Conservation (phyloP, 2,329 filamentous ascomycete species). For the Gaeumannomyces tritici region DNA sequence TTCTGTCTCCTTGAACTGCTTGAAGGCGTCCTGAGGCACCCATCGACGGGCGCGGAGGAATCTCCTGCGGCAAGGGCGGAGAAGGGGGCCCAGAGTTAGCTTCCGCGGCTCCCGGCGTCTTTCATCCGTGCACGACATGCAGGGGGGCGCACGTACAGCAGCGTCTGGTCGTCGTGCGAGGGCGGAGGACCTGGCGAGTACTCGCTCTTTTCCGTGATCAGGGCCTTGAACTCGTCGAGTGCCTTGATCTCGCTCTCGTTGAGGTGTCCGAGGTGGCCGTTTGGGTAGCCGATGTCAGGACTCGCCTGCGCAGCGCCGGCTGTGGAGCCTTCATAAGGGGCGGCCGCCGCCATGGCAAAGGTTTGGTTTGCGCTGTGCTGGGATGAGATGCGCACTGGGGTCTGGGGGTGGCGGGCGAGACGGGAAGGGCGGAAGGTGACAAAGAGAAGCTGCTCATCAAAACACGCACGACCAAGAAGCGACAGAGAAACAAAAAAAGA, state of each 20-base stretch:
- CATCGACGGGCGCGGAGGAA: slow-evolving; percentile 82
- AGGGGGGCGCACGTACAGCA: slow-evolving; percentile 44
- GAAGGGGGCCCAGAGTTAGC: background rate
- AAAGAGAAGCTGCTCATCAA: too few relatives aligned
- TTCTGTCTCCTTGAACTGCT: slow-evolving; percentile 82
- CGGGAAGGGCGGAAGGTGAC: too few relatives aligned
- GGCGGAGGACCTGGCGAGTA: slow-evolving; percentile 46
- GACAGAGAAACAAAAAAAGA: too few relatives aligned
- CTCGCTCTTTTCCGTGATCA: slow-evolving; percentile 55
- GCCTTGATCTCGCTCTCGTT: slow-evolving; percentile 57
- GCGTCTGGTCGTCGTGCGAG: slow-evolving; percentile 64
- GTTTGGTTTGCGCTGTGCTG: too few relatives aligned
- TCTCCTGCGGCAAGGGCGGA: slow-evolving; percentile 42
- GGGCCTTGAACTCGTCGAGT: slow-evolving; percentile 61
- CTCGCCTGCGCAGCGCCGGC: slow-evolving; percentile 10
- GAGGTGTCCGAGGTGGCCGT: slow-evolving; percentile 75
- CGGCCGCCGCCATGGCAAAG: background rate
- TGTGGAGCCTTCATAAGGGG: background rate
- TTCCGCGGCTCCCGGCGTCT: background rate
- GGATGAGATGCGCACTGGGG: background rate
- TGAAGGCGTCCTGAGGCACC: slow-evolving; percentile 64
- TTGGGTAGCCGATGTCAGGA: slow-evolving; percentile 46
- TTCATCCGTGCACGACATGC: background rate
- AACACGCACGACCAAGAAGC: too few relatives aligned
- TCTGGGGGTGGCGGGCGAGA: background rate